These are phyloP conservation scores for Pseudocercospora crystallina DNA, from an alignment of 2,329 filamentous ascomycete species.

Conservation along the genomic window DNA sequence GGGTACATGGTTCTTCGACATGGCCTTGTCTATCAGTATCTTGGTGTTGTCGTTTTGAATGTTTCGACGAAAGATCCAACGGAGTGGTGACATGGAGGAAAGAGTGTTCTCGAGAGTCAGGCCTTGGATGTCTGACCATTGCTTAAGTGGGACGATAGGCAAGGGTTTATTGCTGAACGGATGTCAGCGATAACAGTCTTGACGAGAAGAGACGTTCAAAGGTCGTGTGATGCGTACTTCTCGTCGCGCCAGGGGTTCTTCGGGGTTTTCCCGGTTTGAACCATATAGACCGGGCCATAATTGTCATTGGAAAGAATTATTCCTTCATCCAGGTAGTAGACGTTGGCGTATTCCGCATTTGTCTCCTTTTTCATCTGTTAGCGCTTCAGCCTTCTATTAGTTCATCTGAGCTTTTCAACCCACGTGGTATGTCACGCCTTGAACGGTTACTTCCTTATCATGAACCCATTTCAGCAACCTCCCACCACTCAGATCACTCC, in stretches of 20 bases:
- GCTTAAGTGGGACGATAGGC: conserved; percentile 3
- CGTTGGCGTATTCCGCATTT: conserved; percentile 16
- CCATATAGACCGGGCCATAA: conserved; percentile 11
- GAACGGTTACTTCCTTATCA: background rate
- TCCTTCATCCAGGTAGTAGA: conserved; percentile 13
- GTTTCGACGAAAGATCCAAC: conserved; percentile 14
- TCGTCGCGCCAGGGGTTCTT: conserved; percentile 9
- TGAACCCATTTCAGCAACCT: conserved; percentile 5
- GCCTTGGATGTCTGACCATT: conserved; percentile 17
- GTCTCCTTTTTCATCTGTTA: conserved; percentile 2
- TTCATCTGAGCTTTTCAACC: background rate
- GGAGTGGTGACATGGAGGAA: conserved; percentile 1
- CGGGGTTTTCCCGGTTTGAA: background rate
- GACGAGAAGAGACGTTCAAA: background rate
- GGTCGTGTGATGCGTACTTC: background rate
- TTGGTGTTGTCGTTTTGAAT: conserved; percentile 17
- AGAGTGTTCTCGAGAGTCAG: conserved; percentile 16
- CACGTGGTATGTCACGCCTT: background rate
- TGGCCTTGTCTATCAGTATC: conserved; percentile 10
- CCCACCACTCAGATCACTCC: conserved; percentile 2
- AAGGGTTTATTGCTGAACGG: conserved; percentile 1
- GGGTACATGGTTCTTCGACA: conserved; percentile 1
- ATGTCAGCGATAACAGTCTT: too few species aligned
- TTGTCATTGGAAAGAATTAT: conserved; percentile 16
- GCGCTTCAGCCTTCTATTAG: too few species aligned